Conservation (phyloP, 2,329 filamentous ascomycete genomes). For the Ustilaginoidea virens region DNA sequence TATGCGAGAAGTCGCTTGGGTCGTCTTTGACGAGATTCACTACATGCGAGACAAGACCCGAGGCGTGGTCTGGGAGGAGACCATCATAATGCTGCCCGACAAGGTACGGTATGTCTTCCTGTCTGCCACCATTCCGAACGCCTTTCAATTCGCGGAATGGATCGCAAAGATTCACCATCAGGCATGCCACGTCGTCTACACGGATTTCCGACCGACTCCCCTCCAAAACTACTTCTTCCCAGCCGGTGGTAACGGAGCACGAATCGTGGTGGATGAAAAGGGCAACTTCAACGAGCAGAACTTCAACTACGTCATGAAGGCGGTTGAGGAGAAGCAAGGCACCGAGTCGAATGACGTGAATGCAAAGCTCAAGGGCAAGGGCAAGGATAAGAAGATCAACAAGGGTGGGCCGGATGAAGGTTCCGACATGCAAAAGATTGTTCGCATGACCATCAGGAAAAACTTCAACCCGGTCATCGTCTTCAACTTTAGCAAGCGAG, state of each 20-base stretch:
- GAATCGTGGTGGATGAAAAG: conserved; percentile 92
- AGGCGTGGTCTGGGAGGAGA: conserved; percentile 98
- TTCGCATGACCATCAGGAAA: conserved; percentile 97
- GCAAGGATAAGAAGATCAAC: conserved; percentile 82
- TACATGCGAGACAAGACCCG: conserved; percentile 91
- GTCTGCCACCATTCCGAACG: conserved; percentile 95
- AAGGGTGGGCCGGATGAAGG: conserved; percentile 67
- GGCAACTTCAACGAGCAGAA: conserved; percentile 93
- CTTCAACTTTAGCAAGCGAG: conserved; percentile 97
- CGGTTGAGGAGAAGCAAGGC: conserved; percentile 77
- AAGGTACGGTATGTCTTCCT: conserved; percentile 98
- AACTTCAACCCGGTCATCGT: conserved; percentile 97
- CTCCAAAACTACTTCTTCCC: conserved; percentile 98
- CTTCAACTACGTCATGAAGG: conserved; percentile 88
- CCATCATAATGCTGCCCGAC: conserved; percentile 92
- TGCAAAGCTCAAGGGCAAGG: conserved; percentile 70
- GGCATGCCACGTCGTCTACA: conserved; percentile 97
- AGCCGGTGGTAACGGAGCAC: conserved; percentile 78
- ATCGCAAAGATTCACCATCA: conserved; percentile 96
- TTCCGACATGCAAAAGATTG: conserved; percentile 89
- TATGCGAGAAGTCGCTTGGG: conserved; percentile 98
- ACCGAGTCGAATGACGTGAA: conserved; percentile 66
- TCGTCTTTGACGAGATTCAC: conserved; percentile 96
- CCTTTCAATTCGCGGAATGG: conserved; percentile 99
- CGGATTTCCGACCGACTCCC: conserved; percentile 91